Conservation (phyloP, 2,329 filamentous ascomycete genomes). For the Beauveria scarabaeidicola region DNA sequence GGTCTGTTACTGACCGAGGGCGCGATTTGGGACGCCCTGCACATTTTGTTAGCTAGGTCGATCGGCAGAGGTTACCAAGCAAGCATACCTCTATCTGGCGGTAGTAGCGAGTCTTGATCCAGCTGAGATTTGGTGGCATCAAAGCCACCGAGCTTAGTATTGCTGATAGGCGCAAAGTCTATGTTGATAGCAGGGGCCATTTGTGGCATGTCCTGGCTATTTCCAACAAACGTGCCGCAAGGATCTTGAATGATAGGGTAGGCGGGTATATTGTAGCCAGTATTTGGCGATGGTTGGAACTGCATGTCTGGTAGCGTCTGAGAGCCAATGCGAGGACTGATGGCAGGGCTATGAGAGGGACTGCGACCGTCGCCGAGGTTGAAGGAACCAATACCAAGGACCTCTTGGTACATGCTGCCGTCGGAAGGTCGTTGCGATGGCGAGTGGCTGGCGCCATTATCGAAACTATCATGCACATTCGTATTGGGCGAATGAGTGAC, state of each 20-base stretch:
- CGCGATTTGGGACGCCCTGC: constrained; percentile 38
- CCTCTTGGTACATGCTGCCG: constrained; percentile 63
- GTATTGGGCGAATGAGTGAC: constrained; percentile 78
- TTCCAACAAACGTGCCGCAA: constrained; percentile 44
- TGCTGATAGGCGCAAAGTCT: constrained; percentile 72
- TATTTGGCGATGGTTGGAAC: constrained; percentile 35
- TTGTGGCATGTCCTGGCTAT: constrained; percentile 54
- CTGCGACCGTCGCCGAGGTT: constrained; percentile 76
- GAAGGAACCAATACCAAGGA: constrained; percentile 70
- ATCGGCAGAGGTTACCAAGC: not conserved
- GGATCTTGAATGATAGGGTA: constrained; percentile 30
- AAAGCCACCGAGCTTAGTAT: constrained; percentile 26
- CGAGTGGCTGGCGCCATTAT: constrained; percentile 64
- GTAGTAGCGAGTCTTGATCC: constrained; percentile 72
- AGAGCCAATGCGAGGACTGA: constrained; percentile 53
- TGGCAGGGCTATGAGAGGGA: constrained; percentile 65
- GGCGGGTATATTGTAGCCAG: constrained; percentile 28
- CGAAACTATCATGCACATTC: constrained; percentile 69
- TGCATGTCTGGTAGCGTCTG: constrained; percentile 46
- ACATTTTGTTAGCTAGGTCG: constrained; percentile 4
- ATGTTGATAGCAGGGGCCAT: constrained; percentile 97
- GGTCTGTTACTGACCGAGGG: constrained; percentile 51
- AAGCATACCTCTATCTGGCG: constrained; percentile 61
- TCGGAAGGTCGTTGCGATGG: constrained; percentile 73
- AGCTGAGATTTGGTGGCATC: constrained; percentile 52